Evolutionary conservation across 73 alveolate genomes (phyloP), one percentile per base, ranked within the genome.

Genomic region (Paramecium tetraurelia): DNA sequence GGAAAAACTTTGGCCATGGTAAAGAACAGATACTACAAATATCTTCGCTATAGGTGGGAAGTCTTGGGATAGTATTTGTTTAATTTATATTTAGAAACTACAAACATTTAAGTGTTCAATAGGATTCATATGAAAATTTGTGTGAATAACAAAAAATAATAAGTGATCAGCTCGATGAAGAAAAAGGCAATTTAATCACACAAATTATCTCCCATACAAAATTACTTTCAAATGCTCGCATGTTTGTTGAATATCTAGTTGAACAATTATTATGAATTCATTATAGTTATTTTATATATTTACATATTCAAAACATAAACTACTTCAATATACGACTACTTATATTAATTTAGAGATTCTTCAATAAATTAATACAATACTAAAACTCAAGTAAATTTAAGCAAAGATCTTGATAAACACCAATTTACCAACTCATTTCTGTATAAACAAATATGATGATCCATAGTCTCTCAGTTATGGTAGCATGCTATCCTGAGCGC

Each of bases 1-100:
- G 89, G 89, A 16, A 76, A 76, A 76, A 76, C 89, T 21, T 24
- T 76, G 44, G 89, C 89, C 36, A 76, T 76, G 89, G 89, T 76
- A 21, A 76, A 76, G 70, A 76, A 76, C 20, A 35, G 89, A 38
- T 76, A 76, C 27, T 76, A 76, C 70, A 76, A 76, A 41, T 18
- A 76, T 43, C 70, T 76, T 20, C n/a, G 89, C 40, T 76, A 76
- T 43, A 18, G 71, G 20, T 76, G 89, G 89, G 89, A 76, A 21
- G 89, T 76, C 20, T 41, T 76, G 24, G 89, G 89, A 21, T 76
- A 76, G 89, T 76, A 76, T 33, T 7, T 24, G 24, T 76, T 8
- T 29, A 35, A 9, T 9, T 20, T 76, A 41, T 20, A 33, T 35
- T 43, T 21, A 76, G 89, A 58, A 58, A 41, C 48, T 76, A 40